These are phyloP conservation scores for Micromonas pusilla DNA, from an alignment of 139 green algal genomes.

Conservation along the genomic window DNA sequence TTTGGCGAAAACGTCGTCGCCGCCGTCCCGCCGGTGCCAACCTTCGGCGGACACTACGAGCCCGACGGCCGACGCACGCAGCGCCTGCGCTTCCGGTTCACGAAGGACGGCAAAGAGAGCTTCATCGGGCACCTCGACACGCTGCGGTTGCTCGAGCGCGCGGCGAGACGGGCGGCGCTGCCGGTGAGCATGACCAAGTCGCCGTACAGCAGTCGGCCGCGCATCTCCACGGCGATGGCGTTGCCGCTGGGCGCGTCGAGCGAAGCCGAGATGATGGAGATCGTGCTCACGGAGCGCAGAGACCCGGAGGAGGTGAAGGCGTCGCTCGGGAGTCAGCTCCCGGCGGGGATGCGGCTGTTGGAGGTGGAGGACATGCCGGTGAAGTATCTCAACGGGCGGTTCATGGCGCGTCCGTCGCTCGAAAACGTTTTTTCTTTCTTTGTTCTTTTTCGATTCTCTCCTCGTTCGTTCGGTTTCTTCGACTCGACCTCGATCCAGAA, in stretches of 20 bases:
- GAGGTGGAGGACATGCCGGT: constrained; percentile 18
- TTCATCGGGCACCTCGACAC: constrained; percentile 66
- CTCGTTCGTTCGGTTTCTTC: no score
- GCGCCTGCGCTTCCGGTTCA: constrained; percentile 48
- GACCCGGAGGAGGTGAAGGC: constrained; percentile 20
- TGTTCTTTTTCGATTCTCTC: background rate
- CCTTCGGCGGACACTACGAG: constrained; percentile 50
- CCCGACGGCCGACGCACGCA: constrained; percentile 38
- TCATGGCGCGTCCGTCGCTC: background rate
- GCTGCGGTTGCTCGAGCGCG: constrained; percentile 53
- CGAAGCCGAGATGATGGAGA: constrained; percentile 47
- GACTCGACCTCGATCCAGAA: no score
- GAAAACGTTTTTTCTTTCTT: background rate
- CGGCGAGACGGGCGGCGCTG: constrained; percentile 51
- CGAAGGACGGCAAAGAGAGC: constrained; percentile 49
- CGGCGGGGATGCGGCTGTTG: constrained; percentile 25
- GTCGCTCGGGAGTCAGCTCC: constrained; percentile 38
- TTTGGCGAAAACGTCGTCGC: constrained; percentile 53
- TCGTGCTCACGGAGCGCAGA: constrained; percentile 36
- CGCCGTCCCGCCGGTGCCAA: constrained; percentile 49
- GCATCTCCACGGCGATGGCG: constrained; percentile 42
- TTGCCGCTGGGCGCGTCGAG: constrained; percentile 54
- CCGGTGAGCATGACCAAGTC: constrained; percentile 39
- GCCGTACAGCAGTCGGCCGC: constrained; percentile 42
- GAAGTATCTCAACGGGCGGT: constrained; percentile 8